A percentile compares a stretch with the other conserved stretches of the same genome.
These are phyloP conservation scores for Penstemon newberryi DNA, from an alignment of 257 asterid genomes.

Conservation along the genomic window DNA sequence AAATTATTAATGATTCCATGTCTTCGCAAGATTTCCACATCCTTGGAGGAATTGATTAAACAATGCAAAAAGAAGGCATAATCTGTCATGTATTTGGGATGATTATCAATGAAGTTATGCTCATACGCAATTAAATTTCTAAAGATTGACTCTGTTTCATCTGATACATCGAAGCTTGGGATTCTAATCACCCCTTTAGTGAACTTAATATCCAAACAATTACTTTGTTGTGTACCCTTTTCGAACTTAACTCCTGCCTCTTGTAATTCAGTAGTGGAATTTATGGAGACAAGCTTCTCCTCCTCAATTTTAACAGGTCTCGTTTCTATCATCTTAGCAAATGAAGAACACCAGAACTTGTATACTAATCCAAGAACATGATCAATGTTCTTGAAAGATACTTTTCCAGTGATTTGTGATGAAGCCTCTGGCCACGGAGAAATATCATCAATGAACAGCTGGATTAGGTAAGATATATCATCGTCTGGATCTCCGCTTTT, in stretches of 20 bases:
- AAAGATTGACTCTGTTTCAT: constrained; percentile 34
- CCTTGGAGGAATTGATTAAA: constrained; percentile 28
- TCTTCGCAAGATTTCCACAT: constrained; percentile 29
- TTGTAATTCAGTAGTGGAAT: constrained; percentile 31
- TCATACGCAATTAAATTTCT: constrained; percentile 39
- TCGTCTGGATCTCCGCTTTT: constrained; percentile 34
- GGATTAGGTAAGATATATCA: constrained; percentile 25
- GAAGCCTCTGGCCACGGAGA: constrained; percentile 31
- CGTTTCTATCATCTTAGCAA: background rate
- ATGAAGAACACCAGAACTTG: constrained; percentile 30
- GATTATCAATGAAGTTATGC: constrained; percentile 26
- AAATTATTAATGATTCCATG: constrained; percentile 27
- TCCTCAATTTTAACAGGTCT: constrained; percentile 3
- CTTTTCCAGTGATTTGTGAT: background rate
- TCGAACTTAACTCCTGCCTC: constrained; percentile 35
- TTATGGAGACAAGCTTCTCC: constrained; percentile 22
- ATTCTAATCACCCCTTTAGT: constrained; percentile 31
- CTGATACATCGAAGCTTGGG: constrained; percentile 32
- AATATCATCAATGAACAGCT: constrained; percentile 28
- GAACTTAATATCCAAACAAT: constrained; percentile 33
- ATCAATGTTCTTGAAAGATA: background rate
- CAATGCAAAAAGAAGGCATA: constrained; percentile 33
- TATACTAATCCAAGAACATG: constrained; percentile 38
- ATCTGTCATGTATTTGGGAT: constrained; percentile 33
- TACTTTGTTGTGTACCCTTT: background rate